Evolutionary conservation across 345 rosid genomes (phyloP).

Genomic region (Camelina hispida): DNA sequence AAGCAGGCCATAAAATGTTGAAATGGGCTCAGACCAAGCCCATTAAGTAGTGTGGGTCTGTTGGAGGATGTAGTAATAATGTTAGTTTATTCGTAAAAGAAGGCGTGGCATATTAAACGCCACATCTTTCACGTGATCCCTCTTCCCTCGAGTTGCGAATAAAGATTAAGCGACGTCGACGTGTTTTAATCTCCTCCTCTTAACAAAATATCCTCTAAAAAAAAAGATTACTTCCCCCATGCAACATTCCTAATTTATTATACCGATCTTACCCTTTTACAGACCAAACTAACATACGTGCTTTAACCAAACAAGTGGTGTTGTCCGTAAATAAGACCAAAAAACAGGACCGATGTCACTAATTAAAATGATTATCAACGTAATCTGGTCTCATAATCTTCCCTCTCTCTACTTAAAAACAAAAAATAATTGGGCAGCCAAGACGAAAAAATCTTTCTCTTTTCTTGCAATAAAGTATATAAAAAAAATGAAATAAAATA

Average conservation of each 20-base stretch:
- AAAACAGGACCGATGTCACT: constrained; percentile 31
- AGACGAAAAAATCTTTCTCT: constrained; percentile 22
- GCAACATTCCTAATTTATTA: constrained; percentile 17
- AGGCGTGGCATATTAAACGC: constrained; percentile 43
- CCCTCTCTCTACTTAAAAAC: background rate
- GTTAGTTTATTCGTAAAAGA: background rate
- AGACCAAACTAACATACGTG: background rate
- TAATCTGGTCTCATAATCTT: constrained; percentile 28
- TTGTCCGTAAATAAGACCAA: constrained; percentile 24
- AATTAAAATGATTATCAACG: constrained; percentile 10
- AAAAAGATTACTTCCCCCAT: constrained; percentile 25
- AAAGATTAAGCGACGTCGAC: constrained; percentile 40
- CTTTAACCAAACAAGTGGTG: constrained; percentile 23
- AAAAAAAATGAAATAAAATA: constrained; percentile 17
- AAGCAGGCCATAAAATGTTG: background rate
- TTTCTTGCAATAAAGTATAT: constrained; percentile 6
- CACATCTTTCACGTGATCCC: constrained; percentile 42
- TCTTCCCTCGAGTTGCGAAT: constrained; percentile 18
- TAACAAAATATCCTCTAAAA: constrained; percentile 16
- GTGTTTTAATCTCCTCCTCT: constrained; percentile 37
- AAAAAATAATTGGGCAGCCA: constrained; percentile 18
- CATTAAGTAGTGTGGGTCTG: background rate
- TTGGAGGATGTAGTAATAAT: background rate
- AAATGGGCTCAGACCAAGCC: background rate
- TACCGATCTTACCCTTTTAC: constrained; percentile 9